Percentiles rank a stretch among this genome's conserved stretches.
Conservation (phyloP, 345 rosid species). For the Lepidium aucheri region DNA sequence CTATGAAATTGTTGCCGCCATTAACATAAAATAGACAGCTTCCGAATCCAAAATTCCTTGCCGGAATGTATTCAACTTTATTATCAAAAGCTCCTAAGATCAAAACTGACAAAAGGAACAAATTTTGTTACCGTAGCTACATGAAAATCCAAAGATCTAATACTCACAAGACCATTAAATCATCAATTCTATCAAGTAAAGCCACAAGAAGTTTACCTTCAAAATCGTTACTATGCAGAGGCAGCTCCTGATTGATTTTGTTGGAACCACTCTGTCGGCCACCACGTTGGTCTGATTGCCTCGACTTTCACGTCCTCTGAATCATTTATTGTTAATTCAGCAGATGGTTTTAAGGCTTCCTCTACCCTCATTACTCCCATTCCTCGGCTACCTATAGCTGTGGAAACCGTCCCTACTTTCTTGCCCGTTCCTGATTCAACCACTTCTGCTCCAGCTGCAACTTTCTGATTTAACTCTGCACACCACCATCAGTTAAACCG, state of each 20-base stretch:
- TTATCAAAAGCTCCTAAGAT: background rate
- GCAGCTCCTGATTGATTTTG: conserved; percentile 34
- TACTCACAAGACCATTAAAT: background rate
- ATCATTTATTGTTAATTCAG: conserved; percentile 38
- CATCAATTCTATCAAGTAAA: background rate
- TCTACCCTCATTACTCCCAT: conserved; percentile 68
- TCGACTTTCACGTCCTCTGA: conserved; percentile 51
- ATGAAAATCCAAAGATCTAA: background rate
- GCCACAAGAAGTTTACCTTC: background rate
- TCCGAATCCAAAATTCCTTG: background rate
- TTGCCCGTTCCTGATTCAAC: conserved; percentile 46
- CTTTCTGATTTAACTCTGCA: conserved; percentile 51
- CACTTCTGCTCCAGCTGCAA: conserved; percentile 61
- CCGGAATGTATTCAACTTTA: background rate
- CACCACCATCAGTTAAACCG: background rate
- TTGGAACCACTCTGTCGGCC: conserved; percentile 73
- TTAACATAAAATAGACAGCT: background rate
- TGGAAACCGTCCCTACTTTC: conserved; percentile 65
- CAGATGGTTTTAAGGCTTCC: conserved; percentile 44
- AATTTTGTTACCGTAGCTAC: background rate
- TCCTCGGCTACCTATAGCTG: conserved; percentile 64
- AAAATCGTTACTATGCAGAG: conserved; percentile 25
- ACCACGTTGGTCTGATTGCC: conserved; percentile 71
- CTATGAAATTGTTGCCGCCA: conserved; percentile 7
- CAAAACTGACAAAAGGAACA: background rate